Conservation (phyloP, 768 basidiomycete genomes). For the Lentinula sp. region DNA sequence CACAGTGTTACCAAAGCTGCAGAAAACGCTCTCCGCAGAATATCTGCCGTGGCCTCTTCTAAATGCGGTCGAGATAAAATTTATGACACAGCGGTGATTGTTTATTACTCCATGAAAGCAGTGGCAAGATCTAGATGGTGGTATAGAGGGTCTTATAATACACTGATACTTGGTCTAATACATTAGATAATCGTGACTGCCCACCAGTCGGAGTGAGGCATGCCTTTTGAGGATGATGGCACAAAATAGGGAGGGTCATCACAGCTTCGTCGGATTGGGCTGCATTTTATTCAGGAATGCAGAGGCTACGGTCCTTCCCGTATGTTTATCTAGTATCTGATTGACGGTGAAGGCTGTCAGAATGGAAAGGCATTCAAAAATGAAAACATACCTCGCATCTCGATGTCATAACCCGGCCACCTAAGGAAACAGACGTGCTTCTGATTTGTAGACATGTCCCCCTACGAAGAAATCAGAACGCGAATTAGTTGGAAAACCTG, state of each 20-base stretch:
- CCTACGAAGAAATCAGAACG: conserved; percentile 24
- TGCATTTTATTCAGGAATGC: conserved; percentile 74
- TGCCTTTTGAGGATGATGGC: background rate
- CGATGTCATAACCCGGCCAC: conserved; percentile 65
- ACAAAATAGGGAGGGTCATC: background rate
- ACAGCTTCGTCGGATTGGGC: conserved; percentile 46
- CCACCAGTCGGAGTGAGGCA: background rate
- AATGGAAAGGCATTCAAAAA: background rate
- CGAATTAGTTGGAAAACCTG: background rate
- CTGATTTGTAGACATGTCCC: conserved; percentile 54
- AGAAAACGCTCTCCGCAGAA: no score
- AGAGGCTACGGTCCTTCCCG: conserved; percentile 57
- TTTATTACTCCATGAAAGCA: background rate
- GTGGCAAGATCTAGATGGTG: background rate
- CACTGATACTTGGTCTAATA: background rate
- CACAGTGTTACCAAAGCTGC: no score
- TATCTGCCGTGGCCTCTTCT: background rate
- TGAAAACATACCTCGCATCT: conserved; percentile 54
- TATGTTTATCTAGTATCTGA: conserved; percentile 55
- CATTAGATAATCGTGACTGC: background rate
- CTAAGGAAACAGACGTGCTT: conserved; percentile 61
- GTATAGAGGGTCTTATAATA: background rate
- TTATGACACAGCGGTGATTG: background rate
- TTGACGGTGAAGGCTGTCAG: background rate
- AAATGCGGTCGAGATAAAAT: background rate